phyloP scores from a whole-genome alignment of 495 filamentous ascomycete genomes.

The Xylaria grammica region DNA sequence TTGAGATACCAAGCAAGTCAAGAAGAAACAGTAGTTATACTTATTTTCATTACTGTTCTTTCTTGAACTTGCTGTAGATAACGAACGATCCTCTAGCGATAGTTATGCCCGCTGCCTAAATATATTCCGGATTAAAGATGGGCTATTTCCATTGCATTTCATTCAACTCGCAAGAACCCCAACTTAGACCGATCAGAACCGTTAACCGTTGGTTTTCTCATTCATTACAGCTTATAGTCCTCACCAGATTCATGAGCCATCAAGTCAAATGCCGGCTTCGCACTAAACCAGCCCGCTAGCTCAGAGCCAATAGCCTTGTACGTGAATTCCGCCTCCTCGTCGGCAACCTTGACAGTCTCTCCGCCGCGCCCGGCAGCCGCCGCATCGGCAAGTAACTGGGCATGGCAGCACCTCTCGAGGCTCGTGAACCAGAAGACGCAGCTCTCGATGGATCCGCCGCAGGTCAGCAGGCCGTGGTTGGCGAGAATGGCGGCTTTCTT shows the following conservation, averaged over 20 bases:
- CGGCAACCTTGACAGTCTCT: slow-evolving; percentile 67
- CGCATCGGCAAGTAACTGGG: slow-evolving; percentile 78
- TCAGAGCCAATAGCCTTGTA: slow-evolving; percentile 69
- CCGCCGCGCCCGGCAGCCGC: slow-evolving; percentile 69
- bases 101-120: too few relatives aligned
- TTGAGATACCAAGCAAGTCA: too few relatives aligned
- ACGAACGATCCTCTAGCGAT: too few relatives aligned
- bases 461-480: slow-evolving; percentile 65
- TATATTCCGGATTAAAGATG: neutral
- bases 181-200: neutral
- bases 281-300: slow-evolving; percentile 71
- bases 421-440: slow-evolving; percentile 78
- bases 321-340: slow-evolving; percentile 70
- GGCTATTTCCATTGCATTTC: too few relatives aligned
- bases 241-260: slow-evolving; percentile 62
- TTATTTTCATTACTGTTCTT: neutral
- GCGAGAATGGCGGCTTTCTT: slow-evolving; percentile 75
- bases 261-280: slow-evolving; percentile 75
- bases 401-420: slow-evolving; percentile 75
- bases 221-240: slow-evolving; percentile 23
- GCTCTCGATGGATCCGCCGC: slow-evolving; percentile 61
- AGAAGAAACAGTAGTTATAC: too few relatives aligned
- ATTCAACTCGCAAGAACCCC: too few relatives aligned
- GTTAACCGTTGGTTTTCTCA: neutral
- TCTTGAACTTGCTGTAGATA: too few relatives aligned